Conservation (phyloP, 805 yeast genomes). For the Candida sphagnicola region DNA sequence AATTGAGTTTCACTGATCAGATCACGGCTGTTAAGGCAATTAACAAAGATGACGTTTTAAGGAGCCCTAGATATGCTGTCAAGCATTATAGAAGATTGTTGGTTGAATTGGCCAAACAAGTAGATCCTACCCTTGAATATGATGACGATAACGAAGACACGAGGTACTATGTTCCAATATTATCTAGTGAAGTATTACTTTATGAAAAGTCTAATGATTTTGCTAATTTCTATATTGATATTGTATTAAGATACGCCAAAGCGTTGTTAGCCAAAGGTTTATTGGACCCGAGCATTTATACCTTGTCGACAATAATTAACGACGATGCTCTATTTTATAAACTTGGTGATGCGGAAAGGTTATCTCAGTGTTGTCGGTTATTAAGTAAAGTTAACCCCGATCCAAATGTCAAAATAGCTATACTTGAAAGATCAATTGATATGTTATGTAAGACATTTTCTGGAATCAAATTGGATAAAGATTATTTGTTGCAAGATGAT, state of each 20-base stretch:
- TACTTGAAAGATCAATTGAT: slow-evolving; percentile 26
- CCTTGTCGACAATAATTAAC: slow-evolving; percentile 26
- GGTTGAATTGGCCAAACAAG: slow-evolving; percentile 28
- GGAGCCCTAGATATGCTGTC: slow-evolving; percentile 39
- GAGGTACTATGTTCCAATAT: slow-evolving; percentile 30
- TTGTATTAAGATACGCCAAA: slow-evolving; percentile 36
- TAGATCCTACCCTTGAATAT: slow-evolving; percentile 19
- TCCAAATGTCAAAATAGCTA: slow-evolving; percentile 16
- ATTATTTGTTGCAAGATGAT: slow-evolving; percentile 21
- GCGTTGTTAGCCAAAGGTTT: slow-evolving; percentile 40
- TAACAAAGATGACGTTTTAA: slow-evolving; percentile 40
- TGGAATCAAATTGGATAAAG: slow-evolving; percentile 18
- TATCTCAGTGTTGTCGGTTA: slow-evolving; percentile 37
- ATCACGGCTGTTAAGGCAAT: slow-evolving; percentile 38
- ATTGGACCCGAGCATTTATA: slow-evolving; percentile 23
- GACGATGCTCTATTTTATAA: slow-evolving; percentile 34
- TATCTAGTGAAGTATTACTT: slow-evolving; percentile 27
- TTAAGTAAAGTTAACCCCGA: slow-evolving; percentile 23
- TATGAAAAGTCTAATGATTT: slow-evolving; percentile 25
- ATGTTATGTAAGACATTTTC: slow-evolving; percentile 30
- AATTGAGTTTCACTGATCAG: slow-evolving; percentile 28
- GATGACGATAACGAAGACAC: slow-evolving; percentile 21
- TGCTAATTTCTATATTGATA: slow-evolving; percentile 41
- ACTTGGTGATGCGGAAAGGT: slow-evolving; percentile 38
- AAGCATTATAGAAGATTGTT: slow-evolving; percentile 39